Conservation (phyloP, 441 rosid genomes). For the Populus hybrid region DNA sequence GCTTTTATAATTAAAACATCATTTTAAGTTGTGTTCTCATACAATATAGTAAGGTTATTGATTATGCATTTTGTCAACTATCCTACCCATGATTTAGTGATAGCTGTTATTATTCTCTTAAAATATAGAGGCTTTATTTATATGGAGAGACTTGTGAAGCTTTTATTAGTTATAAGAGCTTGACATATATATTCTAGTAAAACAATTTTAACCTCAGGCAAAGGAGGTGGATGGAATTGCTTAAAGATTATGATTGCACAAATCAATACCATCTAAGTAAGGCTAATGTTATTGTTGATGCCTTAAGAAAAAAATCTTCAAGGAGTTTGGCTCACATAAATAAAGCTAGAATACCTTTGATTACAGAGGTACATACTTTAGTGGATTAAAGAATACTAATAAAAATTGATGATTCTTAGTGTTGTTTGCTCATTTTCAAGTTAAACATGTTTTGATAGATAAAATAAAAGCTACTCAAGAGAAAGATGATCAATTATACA, state of each 20-base stretch:
- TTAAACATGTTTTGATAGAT: too few species aligned
- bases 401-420: too few species aligned
- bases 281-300: background rate
- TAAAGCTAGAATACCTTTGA: too few species aligned
- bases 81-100: background rate
- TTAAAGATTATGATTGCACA: background rate
- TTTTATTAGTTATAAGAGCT: background rate
- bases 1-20: background rate
- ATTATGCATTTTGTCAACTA: background rate
- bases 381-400: too few species aligned
- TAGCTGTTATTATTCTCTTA: background rate
- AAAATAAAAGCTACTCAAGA: too few species aligned
- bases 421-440: too few species aligned
- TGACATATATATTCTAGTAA: background rate
- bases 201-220: background rate
- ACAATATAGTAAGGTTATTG: background rate
- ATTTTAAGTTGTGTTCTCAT: background rate
- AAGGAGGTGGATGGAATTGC: background rate
- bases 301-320: background rate
- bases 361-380: too few species aligned
- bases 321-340: background rate
- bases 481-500: too few species aligned
- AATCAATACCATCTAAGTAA: background rate
- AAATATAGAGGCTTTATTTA: background rate
- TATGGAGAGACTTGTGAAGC: background rate